phyloP scores from a whole-genome alignment of 345 rosid species.

The Anastatica hierochuntica region DNA sequence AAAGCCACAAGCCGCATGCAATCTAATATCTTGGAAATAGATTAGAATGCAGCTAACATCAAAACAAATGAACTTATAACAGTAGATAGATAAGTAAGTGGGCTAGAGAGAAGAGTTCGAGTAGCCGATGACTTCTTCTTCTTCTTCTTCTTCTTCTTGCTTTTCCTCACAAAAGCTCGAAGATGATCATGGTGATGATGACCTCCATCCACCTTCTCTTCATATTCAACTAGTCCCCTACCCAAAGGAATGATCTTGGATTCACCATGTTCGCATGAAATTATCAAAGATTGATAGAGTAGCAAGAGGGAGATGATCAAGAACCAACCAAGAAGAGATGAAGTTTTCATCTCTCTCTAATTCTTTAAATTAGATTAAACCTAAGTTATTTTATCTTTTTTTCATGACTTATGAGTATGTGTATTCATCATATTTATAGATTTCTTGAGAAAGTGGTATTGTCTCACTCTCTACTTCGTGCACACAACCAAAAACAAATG shows the following conservation, averaged over 20 bases:
- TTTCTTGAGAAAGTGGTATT: background rate
- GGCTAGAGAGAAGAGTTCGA: slow-evolving; percentile 14
- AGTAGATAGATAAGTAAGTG: slow-evolving; percentile 14
- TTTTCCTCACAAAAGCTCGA: slow-evolving; percentile 15
- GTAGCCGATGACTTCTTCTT: slow-evolving; percentile 21
- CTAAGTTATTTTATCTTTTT: background rate
- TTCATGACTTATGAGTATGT: background rate
- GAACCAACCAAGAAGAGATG: slow-evolving; percentile 18
- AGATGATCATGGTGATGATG: slow-evolving; percentile 19
- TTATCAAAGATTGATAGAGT: slow-evolving; percentile 12
- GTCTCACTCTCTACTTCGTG: slow-evolving; percentile 2
- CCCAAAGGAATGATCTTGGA: slow-evolving; percentile 4
- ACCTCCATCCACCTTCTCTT: slow-evolving; percentile 6
- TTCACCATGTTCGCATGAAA: background rate
- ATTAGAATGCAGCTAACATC: slow-evolving; percentile 17
- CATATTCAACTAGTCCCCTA: slow-evolving; percentile 17
- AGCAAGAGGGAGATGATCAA: slow-evolving; percentile 19
- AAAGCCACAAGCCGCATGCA: no score
- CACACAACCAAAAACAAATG: background rate
- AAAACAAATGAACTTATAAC: slow-evolving; percentile 10
- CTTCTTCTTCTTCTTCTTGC: slow-evolving; percentile 13
- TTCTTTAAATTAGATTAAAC: background rate
- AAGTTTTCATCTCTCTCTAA: background rate
- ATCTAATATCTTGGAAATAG: no score
- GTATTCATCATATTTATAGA: slow-evolving; percentile 1